These are phyloP conservation scores for Fusarium virguliforme DNA, from an alignment of 2,329 filamentous ascomycete species.

Conservation along the genomic window DNA sequence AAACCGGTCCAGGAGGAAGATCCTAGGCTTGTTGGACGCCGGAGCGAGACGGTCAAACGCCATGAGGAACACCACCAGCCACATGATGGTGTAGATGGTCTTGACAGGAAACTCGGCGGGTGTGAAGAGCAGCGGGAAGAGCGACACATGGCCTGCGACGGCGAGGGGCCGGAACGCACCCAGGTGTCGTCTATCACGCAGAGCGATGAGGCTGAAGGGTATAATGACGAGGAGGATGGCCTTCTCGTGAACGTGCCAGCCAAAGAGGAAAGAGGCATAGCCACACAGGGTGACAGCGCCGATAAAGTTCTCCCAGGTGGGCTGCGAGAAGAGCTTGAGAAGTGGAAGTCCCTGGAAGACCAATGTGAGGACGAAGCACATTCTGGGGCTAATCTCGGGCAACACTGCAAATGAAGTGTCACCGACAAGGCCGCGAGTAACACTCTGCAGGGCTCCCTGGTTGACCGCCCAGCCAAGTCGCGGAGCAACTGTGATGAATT, in stretches of 20 bases:
- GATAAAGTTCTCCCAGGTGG: constrained; percentile 91
- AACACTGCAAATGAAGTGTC: constrained; percentile 95
- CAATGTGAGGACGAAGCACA: constrained; percentile 87
- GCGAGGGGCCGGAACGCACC: constrained; percentile 93
- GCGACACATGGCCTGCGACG: constrained; percentile 93
- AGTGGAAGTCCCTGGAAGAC: constrained; percentile 86
- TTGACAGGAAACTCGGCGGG: constrained; percentile 95
- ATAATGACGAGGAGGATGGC: constrained; percentile 95
- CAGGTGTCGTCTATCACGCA: constrained; percentile 91
- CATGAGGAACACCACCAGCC: constrained; percentile 89
- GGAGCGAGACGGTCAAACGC: constrained; percentile 91
- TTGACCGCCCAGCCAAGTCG: constrained; percentile 83
- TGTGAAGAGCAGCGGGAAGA: constrained; percentile 95
- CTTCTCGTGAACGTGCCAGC: constrained; percentile 99
- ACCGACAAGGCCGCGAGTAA: constrained; percentile 92
- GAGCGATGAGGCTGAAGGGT: constrained; percentile 92
- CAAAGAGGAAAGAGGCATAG: constrained; percentile 96
- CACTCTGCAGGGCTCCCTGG: constrained; percentile 83
- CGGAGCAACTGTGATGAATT: constrained; percentile 77
- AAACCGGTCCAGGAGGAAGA: constrained; percentile 93
- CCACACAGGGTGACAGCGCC: constrained; percentile 92
- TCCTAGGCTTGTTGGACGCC: constrained; percentile 82
- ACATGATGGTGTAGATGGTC: constrained; percentile 91
- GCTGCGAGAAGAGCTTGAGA: constrained; percentile 83
- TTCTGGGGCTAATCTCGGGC: constrained; percentile 84